phyloP scores from a whole-genome alignment of 352 stramenopile species.

The Pythium coloratum region DNA sequence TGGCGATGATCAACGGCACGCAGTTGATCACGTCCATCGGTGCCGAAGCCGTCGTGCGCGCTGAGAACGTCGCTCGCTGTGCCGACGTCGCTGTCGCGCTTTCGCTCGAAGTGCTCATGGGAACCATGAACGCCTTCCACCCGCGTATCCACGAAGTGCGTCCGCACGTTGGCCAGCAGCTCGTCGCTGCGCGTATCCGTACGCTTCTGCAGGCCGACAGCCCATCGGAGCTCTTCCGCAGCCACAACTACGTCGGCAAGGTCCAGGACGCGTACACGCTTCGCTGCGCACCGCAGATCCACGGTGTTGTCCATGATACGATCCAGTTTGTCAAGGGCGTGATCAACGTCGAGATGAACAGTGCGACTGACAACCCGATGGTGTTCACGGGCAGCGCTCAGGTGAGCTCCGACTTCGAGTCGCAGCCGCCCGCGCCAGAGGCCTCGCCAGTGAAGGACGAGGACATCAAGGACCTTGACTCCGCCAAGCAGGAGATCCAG shows the following conservation, averaged over 20 bases:
- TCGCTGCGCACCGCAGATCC: slow-evolving; percentile 86
- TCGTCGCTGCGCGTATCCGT: slow-evolving; percentile 78
- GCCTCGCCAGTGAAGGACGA: slow-evolving; percentile 25
- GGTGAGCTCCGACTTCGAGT: slow-evolving; percentile 61
- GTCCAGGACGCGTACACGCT: slow-evolving; percentile 91
- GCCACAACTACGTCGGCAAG: slow-evolving; percentile 87
- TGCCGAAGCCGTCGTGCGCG: slow-evolving; percentile 74
- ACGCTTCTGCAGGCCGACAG: slow-evolving; percentile 77
- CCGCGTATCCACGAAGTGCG: slow-evolving; percentile 85
- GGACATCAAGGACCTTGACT: slow-evolving; percentile 61
- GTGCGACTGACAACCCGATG: slow-evolving; percentile 90
- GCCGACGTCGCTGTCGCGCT: slow-evolving; percentile 83
- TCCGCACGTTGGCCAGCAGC: slow-evolving; percentile 75
- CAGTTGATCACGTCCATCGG: slow-evolving; percentile 89
- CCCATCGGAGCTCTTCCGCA: slow-evolving; percentile 83
- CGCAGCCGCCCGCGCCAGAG: slow-evolving; percentile 28
- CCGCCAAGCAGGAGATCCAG: slow-evolving; percentile 78
- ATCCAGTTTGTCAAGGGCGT: slow-evolving; percentile 84
- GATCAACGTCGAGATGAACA: slow-evolving; percentile 91
- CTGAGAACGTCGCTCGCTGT: slow-evolving; percentile 69
- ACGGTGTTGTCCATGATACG: slow-evolving; percentile 88
- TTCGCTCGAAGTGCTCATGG: slow-evolving; percentile 86
- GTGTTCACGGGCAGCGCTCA: slow-evolving; percentile 75
- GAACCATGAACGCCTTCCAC: slow-evolving; percentile 88
- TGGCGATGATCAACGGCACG: slow-evolving; percentile 92